Percentiles rank a stretch among this genome's conserved stretches.
Conservation (phyloP, 2,329 filamentous ascomycete genomes). For the Mycosphaerella sp. region DNA sequence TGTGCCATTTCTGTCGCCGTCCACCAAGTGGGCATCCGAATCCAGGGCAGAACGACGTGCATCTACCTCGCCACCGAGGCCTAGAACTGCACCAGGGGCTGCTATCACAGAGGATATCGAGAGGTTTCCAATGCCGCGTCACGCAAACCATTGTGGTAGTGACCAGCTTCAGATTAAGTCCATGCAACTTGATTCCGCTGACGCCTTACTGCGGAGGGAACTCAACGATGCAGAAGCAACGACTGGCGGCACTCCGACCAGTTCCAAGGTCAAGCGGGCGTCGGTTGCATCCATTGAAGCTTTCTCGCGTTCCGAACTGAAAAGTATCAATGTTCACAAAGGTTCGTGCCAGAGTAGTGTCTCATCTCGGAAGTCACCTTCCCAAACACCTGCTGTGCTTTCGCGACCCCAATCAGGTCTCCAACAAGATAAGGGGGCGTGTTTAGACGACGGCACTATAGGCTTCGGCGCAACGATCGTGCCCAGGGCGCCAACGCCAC, state of each 20-base stretch:
- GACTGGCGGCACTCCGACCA: not conserved
- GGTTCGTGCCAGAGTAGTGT: constrained; percentile 17
- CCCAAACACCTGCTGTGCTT: constrained; percentile 11
- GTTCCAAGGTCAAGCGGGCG: constrained; percentile 27
- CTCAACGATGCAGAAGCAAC: not conserved
- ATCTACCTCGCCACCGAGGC: constrained; percentile 1
- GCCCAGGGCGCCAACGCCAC: not conserved
- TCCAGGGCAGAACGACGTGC: not conserved
- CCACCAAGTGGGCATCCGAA: not conserved
- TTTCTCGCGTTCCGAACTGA: constrained; percentile 29
- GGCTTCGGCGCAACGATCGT: constrained; percentile 3
- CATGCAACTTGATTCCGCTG: not conserved
- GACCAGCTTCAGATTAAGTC: not conserved
- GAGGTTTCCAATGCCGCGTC: not conserved
- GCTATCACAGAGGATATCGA: not conserved
- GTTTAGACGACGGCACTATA: not conserved
- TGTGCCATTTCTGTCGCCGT: not conserved
- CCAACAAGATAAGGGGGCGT: not conserved
- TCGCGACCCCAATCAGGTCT: not conserved
- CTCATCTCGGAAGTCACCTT: constrained; percentile 14
- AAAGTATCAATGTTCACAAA: constrained; percentile 29
- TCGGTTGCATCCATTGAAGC: constrained; percentile 33
- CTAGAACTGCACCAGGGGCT: constrained; percentile 5
- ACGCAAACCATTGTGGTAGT: not conserved
- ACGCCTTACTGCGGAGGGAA: not conserved